Base-by-base conservation (phyloP, 225 moss, liverwort and hornwort genomes). In the Physcomitrium patens region DNA sequence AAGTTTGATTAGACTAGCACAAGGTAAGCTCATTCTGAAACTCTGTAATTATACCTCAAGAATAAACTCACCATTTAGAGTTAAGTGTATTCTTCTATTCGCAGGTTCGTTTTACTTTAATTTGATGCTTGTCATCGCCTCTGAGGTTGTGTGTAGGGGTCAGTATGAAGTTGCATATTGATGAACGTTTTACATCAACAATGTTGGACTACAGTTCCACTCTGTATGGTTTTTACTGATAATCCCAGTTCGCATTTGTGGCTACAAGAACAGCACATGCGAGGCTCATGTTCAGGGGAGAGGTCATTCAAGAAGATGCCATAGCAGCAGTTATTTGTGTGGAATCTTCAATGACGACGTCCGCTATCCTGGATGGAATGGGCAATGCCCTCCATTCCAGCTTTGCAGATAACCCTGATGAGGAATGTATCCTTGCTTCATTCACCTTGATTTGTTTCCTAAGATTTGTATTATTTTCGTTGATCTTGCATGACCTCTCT, bases 1-100 rank as follows among this genome's bases (percentile, higher is more conserved):
- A 78, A 95, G 93, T 87, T 76, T 99, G 78, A 95, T 99, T 84
- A 89, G 97, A 77, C 89, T 99, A 14, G 97, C 97, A 54, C 97
- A 99, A 95, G 96, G 96, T 94, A 74, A 71, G 18, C 43, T 73
- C 53, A 54, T 65, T 18, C 20, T 75, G 67, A 76, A 76, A 57
- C 24, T 28, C 19, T 49, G 10, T 17, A 28, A n/a, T 8, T 51
- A 12, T 23, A 47, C 27, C 27, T 65, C 55, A 59, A 16, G 44
- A 62, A 47, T 24, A 31, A 11, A 44, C 41, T 70, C 15, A 67
- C 27, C 69, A 59, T 63, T 44, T 23, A 68, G 49, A 49, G 48
- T 58, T 72, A n/a, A 7, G 22, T 44, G 14, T 79, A 3, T 17
- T 49, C 58, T 23, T 70, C 31, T 61, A 45, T 51, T 67, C 43